A percentile compares a stretch with the other conserved stretches of the same genome.
Evolutionary conservation across 192 early-diverging fungal species (phyloP).

Genomic region (Entomortierella beljakovae): DNA sequence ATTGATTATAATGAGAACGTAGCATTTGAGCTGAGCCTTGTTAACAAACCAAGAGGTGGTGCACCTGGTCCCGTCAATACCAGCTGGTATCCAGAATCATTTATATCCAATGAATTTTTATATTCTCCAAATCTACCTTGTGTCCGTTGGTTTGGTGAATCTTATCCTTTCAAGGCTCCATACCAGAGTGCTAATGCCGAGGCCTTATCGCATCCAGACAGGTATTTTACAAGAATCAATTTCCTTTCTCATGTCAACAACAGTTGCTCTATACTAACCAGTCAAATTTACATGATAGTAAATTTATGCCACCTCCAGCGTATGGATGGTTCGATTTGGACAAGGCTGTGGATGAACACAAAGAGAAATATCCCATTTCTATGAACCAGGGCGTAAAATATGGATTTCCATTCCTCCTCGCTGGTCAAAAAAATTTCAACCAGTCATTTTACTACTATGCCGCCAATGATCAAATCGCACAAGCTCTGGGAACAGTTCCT

Average conservation of each 20-base stretch:
- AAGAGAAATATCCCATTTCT: neutral
- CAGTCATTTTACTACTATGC: slow-evolving; percentile 25
- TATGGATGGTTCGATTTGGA: slow-evolving; percentile 25
- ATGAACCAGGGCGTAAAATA: too few relatives aligned
- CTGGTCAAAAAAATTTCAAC: neutral
- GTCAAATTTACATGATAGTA: slow-evolving; percentile 4
- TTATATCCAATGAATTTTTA: neutral
- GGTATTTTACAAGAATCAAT: slow-evolving; percentile 7
- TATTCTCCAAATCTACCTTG: neutral
- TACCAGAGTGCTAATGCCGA: slow-evolving; percentile 22
- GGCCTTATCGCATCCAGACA: slow-evolving; percentile 5
- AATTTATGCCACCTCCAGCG: slow-evolving; percentile 12
- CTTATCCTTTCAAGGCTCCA: slow-evolving; percentile 30
- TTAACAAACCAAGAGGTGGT: neutral
- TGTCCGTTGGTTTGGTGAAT: slow-evolving; percentile 45
- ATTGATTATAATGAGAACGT: slow-evolving; percentile 1
- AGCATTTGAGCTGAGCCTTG: neutral
- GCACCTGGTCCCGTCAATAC: neutral
- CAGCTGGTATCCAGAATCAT: slow-evolving; percentile 24
- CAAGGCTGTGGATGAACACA: neutral
- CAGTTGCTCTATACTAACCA: neutral
- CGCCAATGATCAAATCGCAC: slow-evolving; percentile 19
- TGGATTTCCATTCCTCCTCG: too few relatives aligned
- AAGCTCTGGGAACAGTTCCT: slow-evolving; percentile 9
- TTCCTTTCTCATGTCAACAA: neutral